Evolutionary conservation across 352 stramenopile genomes (phyloP).

Genomic region (Pythium rishiriense): DNA sequence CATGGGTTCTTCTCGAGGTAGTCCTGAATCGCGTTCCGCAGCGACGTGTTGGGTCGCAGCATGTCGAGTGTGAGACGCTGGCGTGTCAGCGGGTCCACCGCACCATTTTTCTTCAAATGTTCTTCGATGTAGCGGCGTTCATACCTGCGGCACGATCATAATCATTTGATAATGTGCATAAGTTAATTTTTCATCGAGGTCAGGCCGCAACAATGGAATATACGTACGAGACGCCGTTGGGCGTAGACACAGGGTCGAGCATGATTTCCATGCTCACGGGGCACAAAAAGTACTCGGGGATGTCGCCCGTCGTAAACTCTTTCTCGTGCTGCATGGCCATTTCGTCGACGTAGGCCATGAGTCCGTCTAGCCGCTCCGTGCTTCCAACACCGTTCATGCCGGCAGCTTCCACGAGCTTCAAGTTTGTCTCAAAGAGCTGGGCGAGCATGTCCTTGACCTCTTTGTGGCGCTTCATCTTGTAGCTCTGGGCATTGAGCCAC

Average conservation of each 20-base stretch:
- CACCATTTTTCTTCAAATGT: conserved; percentile 63
- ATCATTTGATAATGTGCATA: too few species aligned
- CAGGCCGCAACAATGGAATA: too few species aligned
- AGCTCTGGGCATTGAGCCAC: conserved; percentile 51
- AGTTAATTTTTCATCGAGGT: too few species aligned
- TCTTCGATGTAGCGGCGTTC: conserved; percentile 70
- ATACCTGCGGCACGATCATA: too few species aligned
- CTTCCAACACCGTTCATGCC: conserved; percentile 3
- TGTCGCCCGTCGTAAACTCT: conserved; percentile 47
- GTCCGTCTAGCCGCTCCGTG: conserved; percentile 37
- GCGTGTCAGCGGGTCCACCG: conserved; percentile 72
- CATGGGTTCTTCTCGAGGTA: conserved; percentile 75
- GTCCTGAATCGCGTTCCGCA: conserved; percentile 71
- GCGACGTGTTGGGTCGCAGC: conserved; percentile 66
- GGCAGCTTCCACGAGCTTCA: conserved; percentile 13
- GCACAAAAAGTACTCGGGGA: conserved; percentile 81
- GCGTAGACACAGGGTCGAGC: conserved; percentile 71
- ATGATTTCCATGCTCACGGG: conserved; percentile 87
- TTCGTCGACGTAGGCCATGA: conserved; percentile 68
- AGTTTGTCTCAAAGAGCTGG: conserved; percentile 29
- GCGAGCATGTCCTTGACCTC: conserved; percentile 41
- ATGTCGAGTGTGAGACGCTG: conserved; percentile 65
- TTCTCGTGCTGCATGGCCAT: conserved; percentile 47
- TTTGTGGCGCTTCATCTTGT: conserved; percentile 42
- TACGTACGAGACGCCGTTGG: conserved; percentile 77